Conservation (phyloP, 75 land plant genomes). For the Cunninghamia lanceolata region DNA sequence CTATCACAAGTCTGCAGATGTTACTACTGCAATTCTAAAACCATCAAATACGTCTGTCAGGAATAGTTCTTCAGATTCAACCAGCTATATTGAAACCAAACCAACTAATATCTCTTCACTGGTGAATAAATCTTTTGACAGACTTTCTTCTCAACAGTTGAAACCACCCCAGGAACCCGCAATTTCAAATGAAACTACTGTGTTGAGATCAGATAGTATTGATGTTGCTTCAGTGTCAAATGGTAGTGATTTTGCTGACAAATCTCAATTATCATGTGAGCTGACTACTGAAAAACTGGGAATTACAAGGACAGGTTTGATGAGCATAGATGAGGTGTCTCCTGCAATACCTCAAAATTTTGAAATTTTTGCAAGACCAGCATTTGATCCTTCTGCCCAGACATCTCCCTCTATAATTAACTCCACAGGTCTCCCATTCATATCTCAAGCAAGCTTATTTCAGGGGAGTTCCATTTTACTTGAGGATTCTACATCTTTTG, state of each 20-base stretch:
- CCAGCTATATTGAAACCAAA: not conserved
- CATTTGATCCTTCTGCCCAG: not conserved
- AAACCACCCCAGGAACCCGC: not conserved
- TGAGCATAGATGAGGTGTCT: constrained; percentile 1
- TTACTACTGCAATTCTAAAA: not conserved
- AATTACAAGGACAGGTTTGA: not conserved
- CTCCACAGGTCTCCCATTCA: not conserved
- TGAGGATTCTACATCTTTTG: not conserved
- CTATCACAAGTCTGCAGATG: not conserved
- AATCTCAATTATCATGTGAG: constrained; percentile 1
- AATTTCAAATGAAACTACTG: not conserved
- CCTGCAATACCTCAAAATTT: not conserved
- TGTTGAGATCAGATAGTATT: not conserved
- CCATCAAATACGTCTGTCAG: not conserved
- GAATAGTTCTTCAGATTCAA: not conserved
- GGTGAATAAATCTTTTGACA: not conserved
- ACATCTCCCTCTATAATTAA: not conserved
- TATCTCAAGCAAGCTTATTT: not conserved
- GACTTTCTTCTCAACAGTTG: not conserved
- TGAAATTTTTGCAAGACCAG: not conserved
- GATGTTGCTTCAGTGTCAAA: not conserved
- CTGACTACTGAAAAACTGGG: not conserved
- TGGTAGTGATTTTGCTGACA: constrained; percentile 1
- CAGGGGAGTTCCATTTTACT: not conserved
- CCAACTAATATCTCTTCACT: not conserved